Base-by-base conservation (phyloP, 1,284 basidiomycete species). In the Sutorius eximius region DNA sequence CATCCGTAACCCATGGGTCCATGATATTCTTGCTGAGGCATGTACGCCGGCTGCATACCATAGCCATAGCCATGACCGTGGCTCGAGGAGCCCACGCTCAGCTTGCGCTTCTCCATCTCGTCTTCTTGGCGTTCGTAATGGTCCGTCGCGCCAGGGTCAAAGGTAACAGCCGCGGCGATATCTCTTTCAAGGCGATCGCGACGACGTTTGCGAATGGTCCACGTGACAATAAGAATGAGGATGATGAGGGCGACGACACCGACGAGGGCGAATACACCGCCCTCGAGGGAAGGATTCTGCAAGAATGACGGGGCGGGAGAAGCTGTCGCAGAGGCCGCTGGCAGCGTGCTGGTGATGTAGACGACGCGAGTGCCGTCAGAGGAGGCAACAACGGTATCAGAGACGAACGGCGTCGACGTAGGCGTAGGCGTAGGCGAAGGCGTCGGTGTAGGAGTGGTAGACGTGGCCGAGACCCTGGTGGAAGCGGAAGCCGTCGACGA, bases 251-350 rank as follows among this genome's bases (percentile, higher is more conserved):
- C 78, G 38, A 81, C 61, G 38, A 88, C 57, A 12, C 80, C 82
- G 16, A 75, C 74, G n/a, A 84, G 56, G 22, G 75, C 72, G 59
- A 89, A 86, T 13, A 87, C 76, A 15, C 79, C 70, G 9, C 81
- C 81, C 33, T 80, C 79, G 22, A 85, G 73, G 13, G 79, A 73
- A 67, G 83, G 86, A 70, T 89, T 85, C 57, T 82, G 69, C 42
- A 88, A 65, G 72, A 89, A 89, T 20, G 75, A 66, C 20, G 73
- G 68, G 20, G 64, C 49, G 11, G 71, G 44, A 30, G 66, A 37
- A 22, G 63, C 48, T 0, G 62, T 61, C n/a, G 61, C 24, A 40
- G 70, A 62, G 16, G 61, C 30, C 20, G 51, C 43, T 38, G 62
- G 52, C 16, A 57, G 52, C 5, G 56, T 58, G 45, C 57, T 67